These are phyloP conservation scores for Tanacetum coccineum DNA, from an alignment of 129 eudicot genomes.

Conservation along the genomic window DNA sequence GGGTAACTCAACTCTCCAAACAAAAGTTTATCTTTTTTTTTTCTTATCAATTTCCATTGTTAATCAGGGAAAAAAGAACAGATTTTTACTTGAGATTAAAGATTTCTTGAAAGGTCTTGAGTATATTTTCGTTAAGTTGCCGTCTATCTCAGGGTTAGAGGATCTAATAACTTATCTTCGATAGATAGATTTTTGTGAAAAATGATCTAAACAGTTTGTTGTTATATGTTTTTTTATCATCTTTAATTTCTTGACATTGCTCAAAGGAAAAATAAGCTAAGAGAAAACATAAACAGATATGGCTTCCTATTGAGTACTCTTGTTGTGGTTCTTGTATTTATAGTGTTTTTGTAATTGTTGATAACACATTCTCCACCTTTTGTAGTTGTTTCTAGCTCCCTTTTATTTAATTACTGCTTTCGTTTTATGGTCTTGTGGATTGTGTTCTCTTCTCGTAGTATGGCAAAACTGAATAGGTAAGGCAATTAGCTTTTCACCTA, in stretches of 20 bases:
- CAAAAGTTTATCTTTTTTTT: conserved; percentile 20
- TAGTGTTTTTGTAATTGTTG: conserved; percentile 7
- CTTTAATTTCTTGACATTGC: conserved; percentile 38
- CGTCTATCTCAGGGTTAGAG: conserved; percentile 34
- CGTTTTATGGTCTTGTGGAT: not conserved
- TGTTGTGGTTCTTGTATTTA: conserved; percentile 20
- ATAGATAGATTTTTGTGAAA: conserved; percentile 34
- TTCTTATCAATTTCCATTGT: conserved; percentile 28
- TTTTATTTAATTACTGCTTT: not conserved
- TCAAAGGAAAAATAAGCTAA: conserved; percentile 35
- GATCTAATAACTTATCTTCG: conserved; percentile 39
- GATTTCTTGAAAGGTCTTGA: conserved; percentile 40
- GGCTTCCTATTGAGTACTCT: conserved; percentile 14
- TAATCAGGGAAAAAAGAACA: conserved; percentile 28
- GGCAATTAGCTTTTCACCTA: no score
- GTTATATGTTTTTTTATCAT: conserved; percentile 25
- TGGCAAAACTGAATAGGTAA: no score
- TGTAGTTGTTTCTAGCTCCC: conserved; percentile 12
- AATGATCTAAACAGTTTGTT: conserved; percentile 31
- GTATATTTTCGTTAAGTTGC: conserved; percentile 36
- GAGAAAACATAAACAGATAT: conserved; percentile 19
- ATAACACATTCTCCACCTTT: conserved; percentile 5
- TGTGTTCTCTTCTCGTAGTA: not conserved
- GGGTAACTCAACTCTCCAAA: conserved; percentile 33
- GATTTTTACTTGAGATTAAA: conserved; percentile 56